Percentiles rank a stretch among this genome's conserved stretches.
phyloP scores from a whole-genome alignment of 345 rosid species.

The Murraya koenigii region DNA sequence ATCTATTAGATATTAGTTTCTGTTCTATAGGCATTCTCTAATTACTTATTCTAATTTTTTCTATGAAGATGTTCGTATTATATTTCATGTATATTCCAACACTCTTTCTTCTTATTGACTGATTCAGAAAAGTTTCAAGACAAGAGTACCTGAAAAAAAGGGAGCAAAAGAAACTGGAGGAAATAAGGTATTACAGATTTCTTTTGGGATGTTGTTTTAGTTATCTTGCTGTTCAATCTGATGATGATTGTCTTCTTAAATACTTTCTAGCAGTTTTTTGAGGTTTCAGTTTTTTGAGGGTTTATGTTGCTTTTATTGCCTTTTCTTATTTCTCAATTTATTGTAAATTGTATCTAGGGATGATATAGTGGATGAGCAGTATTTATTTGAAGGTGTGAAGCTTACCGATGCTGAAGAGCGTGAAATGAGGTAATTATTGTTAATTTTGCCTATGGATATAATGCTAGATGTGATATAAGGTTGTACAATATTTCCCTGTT shows the following conservation, averaged over 20 bases:
- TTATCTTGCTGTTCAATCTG: background rate
- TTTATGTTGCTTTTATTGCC: background rate
- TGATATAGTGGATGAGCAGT: constrained; percentile 86
- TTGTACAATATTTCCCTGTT: background rate
- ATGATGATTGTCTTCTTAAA: background rate
- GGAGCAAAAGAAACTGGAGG: constrained; percentile 96
- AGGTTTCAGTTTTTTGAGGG: background rate
- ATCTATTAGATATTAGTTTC: background rate
- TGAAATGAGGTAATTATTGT: constrained; percentile 50
- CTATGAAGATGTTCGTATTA: background rate
- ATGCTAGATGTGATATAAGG: background rate
- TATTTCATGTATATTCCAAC: background rate
- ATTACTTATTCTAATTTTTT: background rate
- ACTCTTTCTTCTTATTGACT: constrained; percentile 18
- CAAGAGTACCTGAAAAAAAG: constrained; percentile 91
- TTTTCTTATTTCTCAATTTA: constrained; percentile 1
- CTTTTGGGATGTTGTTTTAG: background rate
- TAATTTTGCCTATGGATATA: constrained; percentile 10
- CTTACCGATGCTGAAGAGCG: constrained; percentile 69
- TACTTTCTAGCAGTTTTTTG: background rate
- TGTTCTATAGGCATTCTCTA: background rate
- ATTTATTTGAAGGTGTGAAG: constrained; percentile 73
- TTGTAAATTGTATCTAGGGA: constrained; percentile 48
- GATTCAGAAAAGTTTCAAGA: constrained; percentile 79
- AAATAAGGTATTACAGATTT: constrained; percentile 53